Conservation (phyloP, 257 asterid genomes). For the Perilla frutescens region DNA sequence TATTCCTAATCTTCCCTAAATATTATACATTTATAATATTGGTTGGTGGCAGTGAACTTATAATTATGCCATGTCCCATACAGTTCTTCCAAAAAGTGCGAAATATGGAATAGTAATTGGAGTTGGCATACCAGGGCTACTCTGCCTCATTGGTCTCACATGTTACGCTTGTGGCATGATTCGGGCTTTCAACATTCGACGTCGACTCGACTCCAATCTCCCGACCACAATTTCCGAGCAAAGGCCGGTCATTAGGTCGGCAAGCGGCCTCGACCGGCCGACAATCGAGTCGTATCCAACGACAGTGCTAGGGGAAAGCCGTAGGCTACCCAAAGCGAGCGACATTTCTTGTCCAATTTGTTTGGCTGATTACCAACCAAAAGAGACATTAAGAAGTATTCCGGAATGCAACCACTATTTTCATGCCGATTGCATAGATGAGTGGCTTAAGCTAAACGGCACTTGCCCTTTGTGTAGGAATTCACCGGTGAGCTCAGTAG, state of each 20-base stretch:
- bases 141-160: constrained; percentile 58
- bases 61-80: not conserved
- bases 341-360: constrained; percentile 79
- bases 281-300: constrained; percentile 79
- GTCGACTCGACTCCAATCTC: constrained; percentile 33
- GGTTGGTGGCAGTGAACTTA: too few species aligned
- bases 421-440: constrained; percentile 75
- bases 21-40: too few species aligned
- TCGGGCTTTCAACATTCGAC: constrained; percentile 26
- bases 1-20: too few species aligned
- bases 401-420: constrained; percentile 87
- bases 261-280: constrained; percentile 53
- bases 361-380: constrained; percentile 67
- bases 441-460: constrained; percentile 86
- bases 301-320: constrained; percentile 70
- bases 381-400: constrained; percentile 65
- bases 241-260: constrained; percentile 31
- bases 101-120: constrained; percentile 73
- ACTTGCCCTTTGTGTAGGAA: constrained; percentile 84
- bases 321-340: constrained; percentile 60
- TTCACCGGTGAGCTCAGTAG: constrained; percentile 50
- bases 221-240: constrained; percentile 33
- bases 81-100: constrained; percentile 77
- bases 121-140: constrained; percentile 69
- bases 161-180: constrained; percentile 54